These are phyloP conservation scores for Kickxella alabastrina DNA, from an alignment of 192 early-diverging fungal species.

Conservation along the genomic window DNA sequence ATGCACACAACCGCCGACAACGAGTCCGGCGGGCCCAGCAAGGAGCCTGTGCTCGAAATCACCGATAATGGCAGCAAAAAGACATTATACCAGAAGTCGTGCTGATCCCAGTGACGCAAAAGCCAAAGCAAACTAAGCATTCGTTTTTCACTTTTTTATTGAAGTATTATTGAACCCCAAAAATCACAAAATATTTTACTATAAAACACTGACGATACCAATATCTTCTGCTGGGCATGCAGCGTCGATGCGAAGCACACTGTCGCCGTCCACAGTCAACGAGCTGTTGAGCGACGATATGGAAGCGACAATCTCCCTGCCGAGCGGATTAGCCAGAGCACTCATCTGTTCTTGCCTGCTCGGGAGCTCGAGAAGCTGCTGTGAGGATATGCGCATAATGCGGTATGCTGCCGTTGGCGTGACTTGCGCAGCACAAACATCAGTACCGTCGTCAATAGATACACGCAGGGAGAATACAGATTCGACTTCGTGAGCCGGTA, in stretches of 20 bases:
- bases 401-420: slow-evolving; percentile 10
- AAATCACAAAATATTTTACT: background rate
- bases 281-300: slow-evolving; percentile 7
- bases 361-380: slow-evolving; percentile 34
- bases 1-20: slow-evolving; percentile 4
- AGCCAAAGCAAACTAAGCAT: no score
- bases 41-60: no score
- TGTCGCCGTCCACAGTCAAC: no score
- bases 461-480: slow-evolving; percentile 18
- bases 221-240: slow-evolving; percentile 20
- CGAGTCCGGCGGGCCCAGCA: background rate
- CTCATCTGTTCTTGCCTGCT: slow-evolving; percentile 13
- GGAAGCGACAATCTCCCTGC: slow-evolving; percentile 25
- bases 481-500: slow-evolving; percentile 8
- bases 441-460: slow-evolving; percentile 33
- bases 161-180: background rate
- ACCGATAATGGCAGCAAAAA: slow-evolving; percentile 16
- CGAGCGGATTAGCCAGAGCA: slow-evolving; percentile 12
- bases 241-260: slow-evolving; percentile 25
- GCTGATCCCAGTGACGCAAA: slow-evolving; percentile 10
- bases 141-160: background rate
- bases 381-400: slow-evolving; percentile 20
- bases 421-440: background rate
- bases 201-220: background rate
- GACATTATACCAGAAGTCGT: slow-evolving; percentile 32